These are phyloP conservation scores for Aspergillus sp. DNA, from an alignment of 2,329 filamentous ascomycete genomes.

Conservation along the genomic window DNA sequence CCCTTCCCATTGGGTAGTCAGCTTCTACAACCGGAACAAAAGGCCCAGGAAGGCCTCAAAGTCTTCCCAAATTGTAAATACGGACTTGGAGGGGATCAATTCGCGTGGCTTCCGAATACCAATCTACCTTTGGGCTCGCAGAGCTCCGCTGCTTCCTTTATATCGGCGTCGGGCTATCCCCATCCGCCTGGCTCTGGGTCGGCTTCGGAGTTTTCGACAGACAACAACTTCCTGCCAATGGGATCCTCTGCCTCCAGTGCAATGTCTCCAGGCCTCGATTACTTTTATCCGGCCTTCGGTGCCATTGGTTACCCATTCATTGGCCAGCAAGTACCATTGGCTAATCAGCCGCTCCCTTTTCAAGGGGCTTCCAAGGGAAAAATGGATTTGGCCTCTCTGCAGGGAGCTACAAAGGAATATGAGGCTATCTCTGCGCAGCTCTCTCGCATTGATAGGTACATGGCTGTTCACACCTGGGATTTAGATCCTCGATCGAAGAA, in stretches of 20 bases:
- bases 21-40: conserved; percentile 6
- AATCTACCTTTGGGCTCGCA: conserved; percentile 9
- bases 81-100: conserved; percentile 6
- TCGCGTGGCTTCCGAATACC: conserved; percentile 9
- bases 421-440: conserved; percentile 24
- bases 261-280: conserved; percentile 4
- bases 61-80: conserved; percentile 7
- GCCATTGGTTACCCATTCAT: conserved; percentile 5
- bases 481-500: conserved; percentile 25
- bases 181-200: conserved; percentile 4
- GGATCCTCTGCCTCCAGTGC: conserved; percentile 4
- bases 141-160: conserved; percentile 4
- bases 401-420: conserved; percentile 20
- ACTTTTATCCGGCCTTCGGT: conserved; percentile 6
- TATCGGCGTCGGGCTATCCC: conserved; percentile 8
- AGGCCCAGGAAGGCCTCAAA: conserved; percentile 8
- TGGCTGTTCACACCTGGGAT: conserved; percentile 30
- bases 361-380: conserved; percentile 7
- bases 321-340: conserved; percentile 2
- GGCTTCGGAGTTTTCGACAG: conserved; percentile 4
- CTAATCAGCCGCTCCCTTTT: conserved; percentile 6
- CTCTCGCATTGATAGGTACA: conserved; percentile 28
- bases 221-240: conserved; percentile 3
- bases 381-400: conserved; percentile 15
- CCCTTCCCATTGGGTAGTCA: conserved; percentile 3